These are phyloP conservation scores for Conringia planisiliqua DNA, from an alignment of 345 rosid species.

Conservation along the genomic window DNA sequence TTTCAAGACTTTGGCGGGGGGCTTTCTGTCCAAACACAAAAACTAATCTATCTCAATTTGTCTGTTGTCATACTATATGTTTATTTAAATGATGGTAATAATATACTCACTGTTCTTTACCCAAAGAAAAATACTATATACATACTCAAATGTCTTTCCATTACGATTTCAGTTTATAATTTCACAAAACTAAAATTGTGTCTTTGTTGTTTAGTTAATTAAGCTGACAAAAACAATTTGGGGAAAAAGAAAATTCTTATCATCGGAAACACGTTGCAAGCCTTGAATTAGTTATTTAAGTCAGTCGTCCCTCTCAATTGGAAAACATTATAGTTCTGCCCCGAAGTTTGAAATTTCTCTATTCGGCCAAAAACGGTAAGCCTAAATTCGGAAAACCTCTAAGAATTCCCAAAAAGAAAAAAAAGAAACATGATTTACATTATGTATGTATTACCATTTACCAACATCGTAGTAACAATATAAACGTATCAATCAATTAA, in stretches of 20 bases:
- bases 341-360: background rate
- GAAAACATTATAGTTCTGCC: background rate
- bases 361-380: background rate
- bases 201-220: too few species aligned
- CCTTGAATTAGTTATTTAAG: background rate
- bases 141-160: too few species aligned
- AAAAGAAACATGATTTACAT: background rate
- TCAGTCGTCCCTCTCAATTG: too few species aligned
- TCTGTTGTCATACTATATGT: background rate
- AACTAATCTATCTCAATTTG: background rate
- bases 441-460: background rate
- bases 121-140: too few species aligned
- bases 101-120: too few species aligned
- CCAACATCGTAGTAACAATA: background rate
- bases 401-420: background rate
- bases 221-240: too few species aligned
- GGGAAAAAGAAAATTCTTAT: background rate
- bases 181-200: too few species aligned
- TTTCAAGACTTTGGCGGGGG: slow-evolving; percentile 24
- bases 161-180: too few species aligned
- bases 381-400: background rate
- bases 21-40: slow-evolving; percentile 21
- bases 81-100: background rate
- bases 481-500: background rate
- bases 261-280: background rate